A percentile compares a stretch with the other conserved stretches of the same genome.
Conservation (phyloP, 768 basidiomycete genomes). For the Coprinopsis marcescibilis region DNA sequence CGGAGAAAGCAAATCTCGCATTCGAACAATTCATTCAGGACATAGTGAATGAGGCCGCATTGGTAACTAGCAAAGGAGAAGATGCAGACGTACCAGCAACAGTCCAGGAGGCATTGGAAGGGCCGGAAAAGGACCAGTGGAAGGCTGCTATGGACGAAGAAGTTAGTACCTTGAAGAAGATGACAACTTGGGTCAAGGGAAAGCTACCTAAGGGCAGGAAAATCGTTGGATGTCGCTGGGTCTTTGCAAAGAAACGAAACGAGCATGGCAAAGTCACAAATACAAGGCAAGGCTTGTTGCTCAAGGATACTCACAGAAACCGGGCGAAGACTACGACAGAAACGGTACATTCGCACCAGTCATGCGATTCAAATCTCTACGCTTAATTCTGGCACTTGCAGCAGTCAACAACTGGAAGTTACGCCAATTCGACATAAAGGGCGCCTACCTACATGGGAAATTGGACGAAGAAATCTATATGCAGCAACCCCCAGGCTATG, state of each 20-base stretch:
- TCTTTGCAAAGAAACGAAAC: constrained; percentile 6
- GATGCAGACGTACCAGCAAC: background rate
- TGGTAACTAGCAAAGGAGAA: background rate
- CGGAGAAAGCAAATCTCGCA: no score
- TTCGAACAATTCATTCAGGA: no score
- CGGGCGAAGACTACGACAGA: constrained; percentile 29
- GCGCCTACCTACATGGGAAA: constrained; percentile 18
- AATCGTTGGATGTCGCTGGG: constrained; percentile 2
- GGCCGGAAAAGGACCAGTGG: constrained; percentile 15
- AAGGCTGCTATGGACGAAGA: constrained; percentile 20
- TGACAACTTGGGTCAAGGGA: constrained; percentile 22
- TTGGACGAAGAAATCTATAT: constrained; percentile 11
- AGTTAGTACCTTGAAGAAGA: constrained; percentile 12
- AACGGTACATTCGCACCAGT: constrained; percentile 29
- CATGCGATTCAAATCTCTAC: constrained; percentile 18
- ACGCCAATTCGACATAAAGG: constrained; percentile 15
- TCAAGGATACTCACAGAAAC: constrained; percentile 33
- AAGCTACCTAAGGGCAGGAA: constrained; percentile 3
- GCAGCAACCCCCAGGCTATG: constrained; percentile 8
- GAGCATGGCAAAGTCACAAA: background rate
- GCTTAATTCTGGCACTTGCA: constrained; percentile 19
- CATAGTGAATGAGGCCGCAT: background rate
- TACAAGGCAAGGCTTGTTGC: constrained; percentile 30
- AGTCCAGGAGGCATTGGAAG: constrained; percentile 4
- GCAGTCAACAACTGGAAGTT: constrained; percentile 12